These are phyloP conservation scores for Tolypocladium paradoxum DNA, from an alignment of 2,329 filamentous ascomycete species.

Conservation along the genomic window DNA sequence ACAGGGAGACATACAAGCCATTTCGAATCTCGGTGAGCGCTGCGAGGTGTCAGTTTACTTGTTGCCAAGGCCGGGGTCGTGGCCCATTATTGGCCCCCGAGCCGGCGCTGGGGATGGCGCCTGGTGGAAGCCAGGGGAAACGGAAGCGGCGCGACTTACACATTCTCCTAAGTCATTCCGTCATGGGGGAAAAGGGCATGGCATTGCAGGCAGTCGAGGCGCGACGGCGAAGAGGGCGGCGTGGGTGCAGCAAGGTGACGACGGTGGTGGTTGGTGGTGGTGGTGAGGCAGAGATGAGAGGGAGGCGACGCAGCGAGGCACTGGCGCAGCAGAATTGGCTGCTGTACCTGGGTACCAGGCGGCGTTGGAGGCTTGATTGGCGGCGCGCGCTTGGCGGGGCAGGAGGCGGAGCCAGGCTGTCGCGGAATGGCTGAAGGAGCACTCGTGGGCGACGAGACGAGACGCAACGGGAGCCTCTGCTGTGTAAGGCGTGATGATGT, in stretches of 20 bases:
- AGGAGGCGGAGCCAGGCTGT: background rate
- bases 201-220: conserved; percentile 17
- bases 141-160: conserved; percentile 21
- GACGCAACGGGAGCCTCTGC: background rate
- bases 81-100: conserved; percentile 3
- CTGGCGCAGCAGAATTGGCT: background rate
- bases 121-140: conserved; percentile 1
- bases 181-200: conserved; percentile 20
- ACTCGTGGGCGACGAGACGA: background rate
- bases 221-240: background rate
- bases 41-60: conserved; percentile 23
- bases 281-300: background rate
- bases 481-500: background rate
- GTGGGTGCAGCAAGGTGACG: background rate
- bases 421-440: background rate
- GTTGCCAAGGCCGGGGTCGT: conserved; percentile 10
- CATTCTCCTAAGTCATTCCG: conserved; percentile 31
- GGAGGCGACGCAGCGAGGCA: background rate
- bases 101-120: conserved; percentile 1
- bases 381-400: conserved; percentile 1
- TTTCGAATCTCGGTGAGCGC: conserved; percentile 39
- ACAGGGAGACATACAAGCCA: conserved; percentile 32
- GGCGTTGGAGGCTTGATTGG: conserved; percentile 4
- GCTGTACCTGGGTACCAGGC: too few species aligned
- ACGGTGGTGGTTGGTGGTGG: background rate